Evolutionary conservation across 2,329 filamentous ascomycete genomes (phyloP), one percentile per base, ranked within the genome.

Genomic region (Penicillium sp.): DNA sequence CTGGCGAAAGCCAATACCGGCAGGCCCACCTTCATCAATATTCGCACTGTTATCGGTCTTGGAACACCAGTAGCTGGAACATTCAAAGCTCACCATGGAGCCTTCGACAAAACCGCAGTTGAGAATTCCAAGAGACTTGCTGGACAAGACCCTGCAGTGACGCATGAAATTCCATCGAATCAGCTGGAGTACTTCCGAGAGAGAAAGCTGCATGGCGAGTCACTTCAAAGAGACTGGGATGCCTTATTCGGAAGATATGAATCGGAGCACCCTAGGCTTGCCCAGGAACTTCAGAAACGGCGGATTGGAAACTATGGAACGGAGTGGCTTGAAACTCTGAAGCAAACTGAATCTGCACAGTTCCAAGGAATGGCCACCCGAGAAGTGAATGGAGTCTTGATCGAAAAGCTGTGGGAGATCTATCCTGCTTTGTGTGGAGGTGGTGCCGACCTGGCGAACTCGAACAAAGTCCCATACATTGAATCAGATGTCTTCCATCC

Each of bases 21-120:
- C 2, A 79, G 78, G 58, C 80, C 80, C 0, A 76, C 74, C 0
- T 81, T 82, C 56, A 76, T 83, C 70, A 82, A 83, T 57, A 68
- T 81, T 4, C 72, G 70, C 24, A 82, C 80, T 1, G 64, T 79
- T 25, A 82, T 81, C 22, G 79, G 80, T 0, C 44, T 80, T 1
- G 79, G 78, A 4, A 79, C 67, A 18, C 58, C 60, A 4, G 63
- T 65, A 5, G 69, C 69, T 14, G 71, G 71, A 13, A 59, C 49
- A 1, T 35, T 28, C 28, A 60, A 57, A 35, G 48, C 60, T 2
- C 63, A 66, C 40, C 50, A 56, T 22, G 58, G 51, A 11, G 35
- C 54, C 3, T 55, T 60, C 31, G 46, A 49, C 4, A 39, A 47
- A 6, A 51, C 55, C 1, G 51, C 51, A 24, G 55, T 57, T 3